Base-by-base conservation (phyloP, 495 filamentous ascomycete genomes). In the Cudoniella acicularis region DNA sequence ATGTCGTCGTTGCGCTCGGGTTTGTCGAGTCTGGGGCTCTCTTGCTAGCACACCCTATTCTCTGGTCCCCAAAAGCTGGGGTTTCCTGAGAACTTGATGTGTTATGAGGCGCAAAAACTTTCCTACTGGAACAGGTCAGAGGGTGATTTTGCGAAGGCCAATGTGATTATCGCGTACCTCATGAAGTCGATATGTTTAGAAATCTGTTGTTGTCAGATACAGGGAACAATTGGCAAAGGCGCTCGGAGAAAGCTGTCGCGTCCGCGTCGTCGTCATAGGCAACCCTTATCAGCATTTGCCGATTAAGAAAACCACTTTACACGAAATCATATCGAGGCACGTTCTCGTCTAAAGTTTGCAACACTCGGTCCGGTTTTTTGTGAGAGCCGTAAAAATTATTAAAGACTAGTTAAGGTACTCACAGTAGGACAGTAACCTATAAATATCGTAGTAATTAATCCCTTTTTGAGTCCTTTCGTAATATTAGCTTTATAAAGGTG, bases 251-350 rank as follows among this genome's bases (percentile, higher is more conserved):
- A 10, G 23, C 25, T 23, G n/a, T 52, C 27, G 54, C 23, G 24
- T 16, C 10, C 22, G 41, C 48, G 16, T 18, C 41, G 49, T 58
- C 54, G 54, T 58, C 60, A 57, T 63, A n/a, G 55, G 55, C 55
- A 63, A 63, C 60, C 13, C 0, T 22, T 41, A n/a, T 22, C 20
- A 36, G 20, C 2, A 23, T n/a, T 26, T 36, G 49, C 49, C 43
- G n/a, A 16, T 24, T 21, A 30, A 17, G 18, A 48, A 54, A 61
- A 61, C 59, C 59, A 61, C 59, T 61, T 61, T 42, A 61, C 59
- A 36, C 57, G 50, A 47, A 23, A 46, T 52, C 54, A 21, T 8
- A 8, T 53, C n/a, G n/a, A n/a, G n/a, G n/a, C n/a, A n/a, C n/a
- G n/a, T n/a, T n/a, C n/a, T n/a, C n/a, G n/a, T n/a, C n/a, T n/a